Conservation (phyloP, 2,329 filamentous ascomycete species). For the Huntiella savannae region DNA sequence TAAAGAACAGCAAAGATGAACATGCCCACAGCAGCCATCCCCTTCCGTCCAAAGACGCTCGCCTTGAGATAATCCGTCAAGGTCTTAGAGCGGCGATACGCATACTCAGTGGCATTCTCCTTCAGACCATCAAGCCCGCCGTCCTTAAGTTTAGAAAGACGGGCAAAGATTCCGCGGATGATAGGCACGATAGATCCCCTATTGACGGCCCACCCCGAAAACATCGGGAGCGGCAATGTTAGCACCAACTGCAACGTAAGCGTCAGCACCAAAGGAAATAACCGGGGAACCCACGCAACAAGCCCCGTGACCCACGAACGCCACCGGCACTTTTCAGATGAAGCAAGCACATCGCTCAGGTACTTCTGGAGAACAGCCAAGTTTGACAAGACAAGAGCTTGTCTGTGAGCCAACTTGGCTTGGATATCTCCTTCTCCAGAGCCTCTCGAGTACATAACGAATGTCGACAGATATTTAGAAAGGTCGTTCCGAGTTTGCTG, state of each 20-base stretch:
- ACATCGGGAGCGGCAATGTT: slow-evolving; percentile 8
- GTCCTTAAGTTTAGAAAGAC: background rate
- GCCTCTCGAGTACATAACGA: background rate
- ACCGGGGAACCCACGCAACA: slow-evolving; percentile 11
- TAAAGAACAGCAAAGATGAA: slow-evolving; percentile 38
- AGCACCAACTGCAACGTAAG: slow-evolving; percentile 11
- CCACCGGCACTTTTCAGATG: slow-evolving; percentile 11
- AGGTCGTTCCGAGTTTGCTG: slow-evolving; percentile 2
- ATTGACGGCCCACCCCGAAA: background rate
- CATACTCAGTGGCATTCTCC: slow-evolving; percentile 36
- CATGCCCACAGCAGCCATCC: slow-evolving; percentile 29
- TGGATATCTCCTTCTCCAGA: slow-evolving; percentile 1
- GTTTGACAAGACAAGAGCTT: background rate
- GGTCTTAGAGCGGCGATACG: slow-evolving; percentile 31
- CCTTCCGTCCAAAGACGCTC: slow-evolving; percentile 24
- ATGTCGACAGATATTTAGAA: slow-evolving; percentile 1
- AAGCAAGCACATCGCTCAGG: slow-evolving; percentile 6
- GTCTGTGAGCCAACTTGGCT: slow-evolving; percentile 1
- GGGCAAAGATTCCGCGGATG: slow-evolving; percentile 8
- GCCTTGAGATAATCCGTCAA: slow-evolving; percentile 31
- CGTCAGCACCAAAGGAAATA: slow-evolving; percentile 10
- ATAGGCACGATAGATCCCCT: slow-evolving; percentile 10
- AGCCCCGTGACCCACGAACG: slow-evolving; percentile 11
- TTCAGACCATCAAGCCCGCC: background rate
- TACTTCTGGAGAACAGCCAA: slow-evolving; percentile 7